Percentiles rank a stretch among this genome's conserved stretches.
These are phyloP conservation scores for Neonectria neomacrospora DNA, from an alignment of 2,329 filamentous ascomycete genomes.

Conservation along the genomic window DNA sequence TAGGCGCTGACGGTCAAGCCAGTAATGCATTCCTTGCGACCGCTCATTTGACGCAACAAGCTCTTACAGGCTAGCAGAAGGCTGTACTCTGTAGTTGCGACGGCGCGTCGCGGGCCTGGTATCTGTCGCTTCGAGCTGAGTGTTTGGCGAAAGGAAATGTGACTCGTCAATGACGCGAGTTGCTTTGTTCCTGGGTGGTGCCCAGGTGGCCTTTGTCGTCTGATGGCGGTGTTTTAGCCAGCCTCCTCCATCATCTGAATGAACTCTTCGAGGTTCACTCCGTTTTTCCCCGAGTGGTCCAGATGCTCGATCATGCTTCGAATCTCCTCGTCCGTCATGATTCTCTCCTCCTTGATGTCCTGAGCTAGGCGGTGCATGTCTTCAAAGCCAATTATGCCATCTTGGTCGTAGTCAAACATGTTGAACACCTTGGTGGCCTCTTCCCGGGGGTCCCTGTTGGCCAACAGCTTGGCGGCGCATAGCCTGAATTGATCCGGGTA, in stretches of 20 bases:
- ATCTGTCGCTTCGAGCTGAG: not conserved
- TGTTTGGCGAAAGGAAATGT: not conserved
- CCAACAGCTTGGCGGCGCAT: slow-evolving; percentile 84
- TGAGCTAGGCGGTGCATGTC: slow-evolving; percentile 88
- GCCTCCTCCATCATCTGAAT: slow-evolving; percentile 68
- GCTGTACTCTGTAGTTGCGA: not conserved
- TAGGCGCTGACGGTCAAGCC: not conserved
- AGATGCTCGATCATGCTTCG: slow-evolving; percentile 98
- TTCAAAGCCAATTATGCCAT: slow-evolving; percentile 89
- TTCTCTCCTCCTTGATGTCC: slow-evolving; percentile 83
- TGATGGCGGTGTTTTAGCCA: slow-evolving; percentile 40
- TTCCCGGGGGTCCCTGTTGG: slow-evolving; percentile 85
- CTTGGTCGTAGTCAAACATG: slow-evolving; percentile 92
- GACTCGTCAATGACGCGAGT: slow-evolving; percentile 12
- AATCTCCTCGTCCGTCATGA: slow-evolving; percentile 91
- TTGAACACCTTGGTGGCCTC: slow-evolving; percentile 93
- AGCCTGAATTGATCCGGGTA: slow-evolving; percentile 68
- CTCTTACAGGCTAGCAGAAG: not conserved
- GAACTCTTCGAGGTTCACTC: slow-evolving; percentile 76
- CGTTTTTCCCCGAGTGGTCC: slow-evolving; percentile 92
- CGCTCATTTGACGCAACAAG: not conserved
- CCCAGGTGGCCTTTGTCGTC: slow-evolving; percentile 3
- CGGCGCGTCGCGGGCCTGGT: not conserved
- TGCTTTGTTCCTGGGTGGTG: slow-evolving; percentile 8
- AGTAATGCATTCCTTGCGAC: not conserved